These are phyloP conservation scores for Priceomyces fermenticarens DNA, from an alignment of 805 yeast genomes.

Conservation along the genomic window DNA sequence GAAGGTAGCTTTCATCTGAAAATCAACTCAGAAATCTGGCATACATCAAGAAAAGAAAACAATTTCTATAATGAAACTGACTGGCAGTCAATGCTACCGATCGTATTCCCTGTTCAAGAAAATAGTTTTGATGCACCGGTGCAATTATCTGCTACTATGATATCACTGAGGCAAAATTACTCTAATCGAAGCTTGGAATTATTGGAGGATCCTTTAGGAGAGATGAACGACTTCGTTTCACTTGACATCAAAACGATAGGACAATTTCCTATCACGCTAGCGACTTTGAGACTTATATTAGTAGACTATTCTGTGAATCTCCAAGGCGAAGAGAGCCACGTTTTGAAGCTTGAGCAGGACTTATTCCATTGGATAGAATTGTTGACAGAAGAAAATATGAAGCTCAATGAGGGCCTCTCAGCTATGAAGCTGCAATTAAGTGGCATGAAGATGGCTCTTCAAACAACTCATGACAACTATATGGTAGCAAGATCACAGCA, in stretches of 20 bases:
- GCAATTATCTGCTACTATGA: slow-evolving; percentile 18
- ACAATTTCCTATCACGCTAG: slow-evolving; percentile 24
- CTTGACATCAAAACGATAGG: slow-evolving; percentile 20
- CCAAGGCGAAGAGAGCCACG: background rate
- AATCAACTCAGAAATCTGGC: slow-evolving; percentile 8
- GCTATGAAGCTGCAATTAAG: slow-evolving; percentile 1
- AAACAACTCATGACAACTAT: slow-evolving; percentile 8
- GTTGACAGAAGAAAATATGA: slow-evolving; percentile 12
- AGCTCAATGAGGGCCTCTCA: slow-evolving; percentile 4
- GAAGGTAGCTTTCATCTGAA: slow-evolving; percentile 19
- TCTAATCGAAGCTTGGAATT: slow-evolving; percentile 21
- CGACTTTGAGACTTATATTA: slow-evolving; percentile 17
- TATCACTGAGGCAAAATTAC: slow-evolving; percentile 19
- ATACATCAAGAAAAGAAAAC: slow-evolving; percentile 2
- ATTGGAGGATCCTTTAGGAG: slow-evolving; percentile 19
- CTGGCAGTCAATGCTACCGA: slow-evolving; percentile 15
- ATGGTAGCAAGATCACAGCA: slow-evolving; percentile 13
- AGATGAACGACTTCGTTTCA: slow-evolving; percentile 14
- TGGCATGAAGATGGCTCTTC: slow-evolving; percentile 4
- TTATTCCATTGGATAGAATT: slow-evolving; percentile 26
- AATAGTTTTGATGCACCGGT: background rate
- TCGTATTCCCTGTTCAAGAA: slow-evolving; percentile 17
- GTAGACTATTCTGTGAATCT: slow-evolving; percentile 14
- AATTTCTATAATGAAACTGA: slow-evolving; percentile 11
- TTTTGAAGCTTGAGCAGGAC: slow-evolving; percentile 13